Evolutionary conservation across 2,329 filamentous ascomycete genomes (phyloP).

Genomic region (Fusarium beomiforme): DNA sequence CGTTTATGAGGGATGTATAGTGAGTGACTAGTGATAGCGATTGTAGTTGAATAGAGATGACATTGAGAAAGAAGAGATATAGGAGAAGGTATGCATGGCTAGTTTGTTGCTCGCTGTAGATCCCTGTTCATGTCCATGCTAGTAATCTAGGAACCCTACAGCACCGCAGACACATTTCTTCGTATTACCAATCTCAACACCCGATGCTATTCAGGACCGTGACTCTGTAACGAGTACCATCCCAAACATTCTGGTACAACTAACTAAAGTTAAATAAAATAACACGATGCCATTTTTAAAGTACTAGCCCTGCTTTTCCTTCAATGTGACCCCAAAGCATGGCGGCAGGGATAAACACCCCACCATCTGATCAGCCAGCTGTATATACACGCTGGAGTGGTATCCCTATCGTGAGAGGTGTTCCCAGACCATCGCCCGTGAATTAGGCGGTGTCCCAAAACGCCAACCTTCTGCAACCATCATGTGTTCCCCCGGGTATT

Average conservation of each 20-base stretch:
- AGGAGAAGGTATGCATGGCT: too few relatives aligned
- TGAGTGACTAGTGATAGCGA: neutral
- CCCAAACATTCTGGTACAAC: rapidly evolving
- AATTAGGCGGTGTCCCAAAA: slow-evolving; percentile 8
- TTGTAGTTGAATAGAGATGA: neutral
- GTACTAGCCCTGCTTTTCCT: rapidly evolving
- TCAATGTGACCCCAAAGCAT: neutral
- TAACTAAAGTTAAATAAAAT: rapidly evolving
- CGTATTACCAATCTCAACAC: neutral
- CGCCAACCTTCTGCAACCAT: neutral
- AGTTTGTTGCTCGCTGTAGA: too few relatives aligned
- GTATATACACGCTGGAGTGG: slow-evolving; percentile 28
- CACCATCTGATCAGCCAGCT: slow-evolving; percentile 19
- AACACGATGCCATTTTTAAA: rapidly evolving
- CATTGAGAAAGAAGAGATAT: too few relatives aligned
- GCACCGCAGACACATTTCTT: neutral
- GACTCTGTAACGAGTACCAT: rapidly evolving
- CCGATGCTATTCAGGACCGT: neutral
- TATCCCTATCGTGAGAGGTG: slow-evolving; percentile 15
- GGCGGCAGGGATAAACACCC: slow-evolving; percentile 15
- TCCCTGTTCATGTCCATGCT: too few relatives aligned
- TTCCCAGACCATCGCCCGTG: neutral
- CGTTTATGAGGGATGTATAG: too few relatives aligned
- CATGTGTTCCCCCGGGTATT: neutral
- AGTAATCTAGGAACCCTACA: neutral